Conservation (phyloP, 176 grass and related monocot species). For the sorghum (Sorghum bicolor) region DNA sequence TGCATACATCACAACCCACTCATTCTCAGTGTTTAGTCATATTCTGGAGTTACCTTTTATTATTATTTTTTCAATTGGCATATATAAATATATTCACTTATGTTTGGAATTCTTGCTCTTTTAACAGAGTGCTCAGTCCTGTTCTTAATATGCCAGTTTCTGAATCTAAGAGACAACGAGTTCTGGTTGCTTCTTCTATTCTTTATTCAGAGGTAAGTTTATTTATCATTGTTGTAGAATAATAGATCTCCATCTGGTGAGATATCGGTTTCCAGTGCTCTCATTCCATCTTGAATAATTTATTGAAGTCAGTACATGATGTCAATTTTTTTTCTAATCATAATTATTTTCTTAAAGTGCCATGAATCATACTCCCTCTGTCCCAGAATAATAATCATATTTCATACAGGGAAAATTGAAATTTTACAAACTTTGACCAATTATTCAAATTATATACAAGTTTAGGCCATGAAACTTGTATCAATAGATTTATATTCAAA, state of each 20-base stretch:
- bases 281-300: not conserved
- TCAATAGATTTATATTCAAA: not conserved
- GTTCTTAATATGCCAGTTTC: slow-evolving; percentile 90
- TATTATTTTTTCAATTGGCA: not conserved
- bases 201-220: slow-evolving; percentile 91
- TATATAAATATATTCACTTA: slow-evolving; percentile 21
- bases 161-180: slow-evolving; percentile 92
- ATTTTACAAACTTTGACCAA: not conserved
- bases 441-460: not conserved
- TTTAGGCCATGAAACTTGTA: not conserved
- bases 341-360: not conserved
- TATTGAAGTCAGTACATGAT: not conserved
- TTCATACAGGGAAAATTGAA: not conserved
- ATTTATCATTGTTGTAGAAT: not conserved
- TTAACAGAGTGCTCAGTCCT: slow-evolving; percentile 72
- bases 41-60: slow-evolving; percentile 14
- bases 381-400: not conserved
- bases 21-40: slow-evolving; percentile 26
- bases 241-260: slow-evolving; percentile 26
- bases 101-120: slow-evolving; percentile 34
- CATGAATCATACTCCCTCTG: not conserved
- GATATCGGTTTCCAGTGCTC: slow-evolving; percentile 7
- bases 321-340: not conserved
- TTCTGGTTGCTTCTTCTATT: slow-evolving; percentile 90
- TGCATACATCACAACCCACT: not conserved